Conservation (phyloP, 345 rosid genomes). For the Passiflora organensis region DNA sequence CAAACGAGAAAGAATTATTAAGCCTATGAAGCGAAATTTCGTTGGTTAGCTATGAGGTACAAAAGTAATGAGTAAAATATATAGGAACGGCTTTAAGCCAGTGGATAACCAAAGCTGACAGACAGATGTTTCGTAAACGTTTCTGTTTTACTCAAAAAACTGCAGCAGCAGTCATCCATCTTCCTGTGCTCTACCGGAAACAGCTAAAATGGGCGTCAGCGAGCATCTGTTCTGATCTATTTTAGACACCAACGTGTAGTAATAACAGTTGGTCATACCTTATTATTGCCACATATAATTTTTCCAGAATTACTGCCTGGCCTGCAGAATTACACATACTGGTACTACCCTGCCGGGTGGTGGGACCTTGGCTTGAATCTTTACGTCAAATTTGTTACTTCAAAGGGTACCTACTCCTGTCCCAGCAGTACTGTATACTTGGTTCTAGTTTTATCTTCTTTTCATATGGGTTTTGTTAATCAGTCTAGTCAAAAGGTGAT, state of each 20-base stretch:
- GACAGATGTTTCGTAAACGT: not conserved
- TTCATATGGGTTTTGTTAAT: slow-evolving; percentile 34
- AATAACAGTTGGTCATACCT: too few species aligned
- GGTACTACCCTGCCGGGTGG: not conserved
- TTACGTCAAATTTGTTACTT: slow-evolving; percentile 9
- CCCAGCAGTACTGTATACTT: slow-evolving; percentile 11
- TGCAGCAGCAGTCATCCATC: not conserved
- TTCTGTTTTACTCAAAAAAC: slow-evolving; percentile 5
- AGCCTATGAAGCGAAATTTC: too few species aligned
- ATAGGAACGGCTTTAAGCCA: too few species aligned
- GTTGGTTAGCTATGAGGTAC: too few species aligned
- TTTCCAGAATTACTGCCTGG: too few species aligned
- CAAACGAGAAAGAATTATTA: too few species aligned
- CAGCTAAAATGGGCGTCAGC: not conserved
- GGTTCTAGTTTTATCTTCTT: slow-evolving; percentile 36
- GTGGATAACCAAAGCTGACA: too few species aligned
- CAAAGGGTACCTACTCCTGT: slow-evolving; percentile 19
- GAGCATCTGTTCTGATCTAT: not conserved
- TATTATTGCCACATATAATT: too few species aligned
- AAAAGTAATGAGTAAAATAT: too few species aligned
- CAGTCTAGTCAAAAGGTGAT: slow-evolving; percentile 28
- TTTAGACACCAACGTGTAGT: not conserved
- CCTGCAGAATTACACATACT: too few species aligned
- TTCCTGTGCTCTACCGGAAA: not conserved
- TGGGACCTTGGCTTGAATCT: slow-evolving; percentile 7